A percentile compares a stretch with the other conserved stretches of the same genome.
phyloP scores from a whole-genome alignment of 352 stramenopile species.

The Aphanomyces stellatus region DNA sequence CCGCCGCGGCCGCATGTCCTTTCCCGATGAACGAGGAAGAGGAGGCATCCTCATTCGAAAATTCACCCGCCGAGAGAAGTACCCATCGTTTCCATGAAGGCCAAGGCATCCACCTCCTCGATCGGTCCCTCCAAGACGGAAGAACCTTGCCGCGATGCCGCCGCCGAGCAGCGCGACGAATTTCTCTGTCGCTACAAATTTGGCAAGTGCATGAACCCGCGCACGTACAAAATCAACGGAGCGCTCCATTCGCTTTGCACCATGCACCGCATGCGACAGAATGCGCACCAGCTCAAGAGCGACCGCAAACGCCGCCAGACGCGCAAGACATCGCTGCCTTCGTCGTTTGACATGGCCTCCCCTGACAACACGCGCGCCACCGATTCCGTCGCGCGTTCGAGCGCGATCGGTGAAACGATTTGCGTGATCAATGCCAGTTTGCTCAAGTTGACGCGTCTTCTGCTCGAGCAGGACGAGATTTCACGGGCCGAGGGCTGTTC shows the following conservation, averaged over 20 bases:
- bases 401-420: background rate
- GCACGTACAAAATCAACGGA: conserved; percentile 19
- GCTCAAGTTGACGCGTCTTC: background rate
- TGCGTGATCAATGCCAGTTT: background rate
- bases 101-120: too few species aligned
- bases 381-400: background rate
- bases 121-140: background rate
- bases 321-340: background rate
- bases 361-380: background rate
- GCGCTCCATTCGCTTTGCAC: conserved; percentile 15
- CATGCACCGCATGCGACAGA: conserved; percentile 15
- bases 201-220: conserved; percentile 17
- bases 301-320: conserved; percentile 14
- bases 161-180: background rate
- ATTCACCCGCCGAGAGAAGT: too few species aligned
- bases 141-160: background rate
- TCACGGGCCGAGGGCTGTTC: background rate
- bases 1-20: too few species aligned
- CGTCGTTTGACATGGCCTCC: background rate
- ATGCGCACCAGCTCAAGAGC: conserved; percentile 19
- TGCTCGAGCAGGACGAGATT: background rate
- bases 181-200: conserved; percentile 16
- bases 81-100: background rate
- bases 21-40: too few species aligned
- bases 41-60: too few species aligned